Evolutionary conservation across 2,329 filamentous ascomycete species (phyloP).

Genomic region (Aspergillus sp.): DNA sequence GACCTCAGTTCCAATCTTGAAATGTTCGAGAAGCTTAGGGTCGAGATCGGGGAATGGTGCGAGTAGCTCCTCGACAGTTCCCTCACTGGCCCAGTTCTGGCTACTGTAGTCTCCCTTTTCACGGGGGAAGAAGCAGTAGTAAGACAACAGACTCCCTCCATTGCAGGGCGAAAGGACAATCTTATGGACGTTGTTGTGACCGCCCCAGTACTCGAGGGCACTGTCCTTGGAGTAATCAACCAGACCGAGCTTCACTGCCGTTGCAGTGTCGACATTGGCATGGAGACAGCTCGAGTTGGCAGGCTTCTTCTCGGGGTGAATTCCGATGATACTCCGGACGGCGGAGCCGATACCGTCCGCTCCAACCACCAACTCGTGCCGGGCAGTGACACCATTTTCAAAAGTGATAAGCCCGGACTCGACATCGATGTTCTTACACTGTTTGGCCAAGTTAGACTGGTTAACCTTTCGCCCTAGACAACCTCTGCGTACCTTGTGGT

Average conservation of each 20-base stretch:
- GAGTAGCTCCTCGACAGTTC: conserved; percentile 58
- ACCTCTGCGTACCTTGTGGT: conserved; percentile 46
- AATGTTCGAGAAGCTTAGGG: conserved; percentile 53
- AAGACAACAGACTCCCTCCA: conserved; percentile 61
- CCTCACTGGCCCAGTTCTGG: conserved; percentile 56
- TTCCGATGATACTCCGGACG: conserved; percentile 63
- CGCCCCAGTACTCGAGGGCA: conserved; percentile 70
- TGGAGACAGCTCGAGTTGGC: conserved; percentile 63
- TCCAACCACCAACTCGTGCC: conserved; percentile 61
- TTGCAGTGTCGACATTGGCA: conserved; percentile 60
- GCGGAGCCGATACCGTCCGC: conserved; percentile 66
- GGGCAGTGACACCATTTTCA: conserved; percentile 48
- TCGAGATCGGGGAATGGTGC: conserved; percentile 61
- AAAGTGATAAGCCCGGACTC: conserved; percentile 52
- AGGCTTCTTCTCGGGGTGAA: conserved; percentile 58
- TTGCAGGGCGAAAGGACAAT: conserved; percentile 70
- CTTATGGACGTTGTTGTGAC: conserved; percentile 62
- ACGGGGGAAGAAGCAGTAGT: conserved; percentile 68
- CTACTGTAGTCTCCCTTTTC: conserved; percentile 58
- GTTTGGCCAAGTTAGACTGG: not conserved
- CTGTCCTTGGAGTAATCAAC: conserved; percentile 60
- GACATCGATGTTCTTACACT: conserved; percentile 53
- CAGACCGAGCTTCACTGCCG: conserved; percentile 59
- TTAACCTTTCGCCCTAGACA: not conserved
- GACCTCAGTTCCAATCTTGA: conserved; percentile 61